Conservation (phyloP, 805 yeast species). For the Saccharomycopsis amapae region DNA sequence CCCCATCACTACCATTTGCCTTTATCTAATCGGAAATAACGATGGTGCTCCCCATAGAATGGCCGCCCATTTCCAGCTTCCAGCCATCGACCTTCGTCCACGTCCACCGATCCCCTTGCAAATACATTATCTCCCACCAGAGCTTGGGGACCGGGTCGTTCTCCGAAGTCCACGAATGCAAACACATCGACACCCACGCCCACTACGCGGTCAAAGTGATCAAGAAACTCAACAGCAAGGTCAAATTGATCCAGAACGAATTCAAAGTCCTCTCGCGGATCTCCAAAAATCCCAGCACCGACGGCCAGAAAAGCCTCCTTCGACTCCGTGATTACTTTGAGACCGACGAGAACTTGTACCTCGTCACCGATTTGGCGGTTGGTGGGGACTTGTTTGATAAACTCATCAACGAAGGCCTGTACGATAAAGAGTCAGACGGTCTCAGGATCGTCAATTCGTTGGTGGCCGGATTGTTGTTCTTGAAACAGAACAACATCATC, state of each 20-base stretch:
- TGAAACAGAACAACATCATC: conserved; percentile 53
- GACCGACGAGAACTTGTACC: conserved; percentile 45
- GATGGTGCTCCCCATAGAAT: too few species aligned
- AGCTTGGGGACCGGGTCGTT: conserved; percentile 41
- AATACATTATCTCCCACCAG: conserved; percentile 10
- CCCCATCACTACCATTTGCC: too few species aligned
- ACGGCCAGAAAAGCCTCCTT: conserved; percentile 40
- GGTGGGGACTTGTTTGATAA: conserved; percentile 66
- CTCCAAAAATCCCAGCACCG: conserved; percentile 35
- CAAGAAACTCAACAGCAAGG: conserved; percentile 27
- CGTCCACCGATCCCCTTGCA: conserved; percentile 6
- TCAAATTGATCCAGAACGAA: conserved; percentile 49
- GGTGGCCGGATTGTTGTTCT: conserved; percentile 47
- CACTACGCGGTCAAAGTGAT: conserved; percentile 43
- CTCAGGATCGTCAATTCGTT: conserved; percentile 43
- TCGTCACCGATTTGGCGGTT: conserved; percentile 60
- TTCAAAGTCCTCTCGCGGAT: conserved; percentile 47
- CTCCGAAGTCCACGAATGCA: conserved; percentile 45
- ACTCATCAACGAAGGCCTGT: conserved; percentile 39
- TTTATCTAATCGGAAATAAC: too few species aligned
- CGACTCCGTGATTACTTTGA: conserved; percentile 65
- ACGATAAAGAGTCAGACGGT: conserved; percentile 41
- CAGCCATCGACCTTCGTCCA: neutral
- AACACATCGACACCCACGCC: conserved; percentile 33
- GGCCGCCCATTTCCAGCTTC: conserved; percentile 16